Conservation (phyloP, 2,329 filamentous ascomycete species). For the Blumeria hordei region DNA sequence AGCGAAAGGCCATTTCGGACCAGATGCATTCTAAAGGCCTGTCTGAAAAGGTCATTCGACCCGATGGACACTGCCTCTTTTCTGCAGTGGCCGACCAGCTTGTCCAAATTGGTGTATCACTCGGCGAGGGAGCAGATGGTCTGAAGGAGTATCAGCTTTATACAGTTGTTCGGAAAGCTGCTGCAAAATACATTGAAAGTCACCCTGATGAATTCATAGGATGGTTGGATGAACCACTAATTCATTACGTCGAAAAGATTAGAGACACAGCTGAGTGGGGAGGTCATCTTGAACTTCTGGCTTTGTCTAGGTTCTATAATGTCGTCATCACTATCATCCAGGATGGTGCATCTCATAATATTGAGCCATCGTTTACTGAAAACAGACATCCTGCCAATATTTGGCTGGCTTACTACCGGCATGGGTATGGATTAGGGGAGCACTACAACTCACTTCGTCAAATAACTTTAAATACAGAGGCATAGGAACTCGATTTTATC, state of each 20-base stretch:
- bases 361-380: conserved; percentile 27
- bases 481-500: too few relatives aligned
- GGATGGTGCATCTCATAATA: conserved; percentile 55
- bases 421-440: conserved; percentile 83
- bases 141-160: conserved; percentile 26
- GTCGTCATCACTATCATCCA: conserved; percentile 71
- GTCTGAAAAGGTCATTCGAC: conserved; percentile 53
- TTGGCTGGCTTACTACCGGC: conserved; percentile 88
- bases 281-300: conserved; percentile 71
- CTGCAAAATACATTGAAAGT: conserved; percentile 51
- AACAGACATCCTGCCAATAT: conserved; percentile 26
- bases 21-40: conserved; percentile 40
- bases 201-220: conserved; percentile 63
- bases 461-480: neutral
- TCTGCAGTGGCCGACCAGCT: conserved; percentile 77
- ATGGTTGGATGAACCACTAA: conserved; percentile 65
- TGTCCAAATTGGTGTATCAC: conserved; percentile 22
- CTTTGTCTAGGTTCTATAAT: conserved; percentile 57
- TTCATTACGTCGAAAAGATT: conserved; percentile 50
- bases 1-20: conserved; percentile 44
- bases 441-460: conserved; percentile 78
- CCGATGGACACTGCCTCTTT: conserved; percentile 91
- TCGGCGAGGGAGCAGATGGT: conserved; percentile 15
- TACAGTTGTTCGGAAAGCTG: conserved; percentile 39
- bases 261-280: conserved; percentile 86